Evolutionary conservation across 805 yeast species (phyloP), one percentile per base, ranked within the genome.

Genomic region (Metschnikowia similis): DNA sequence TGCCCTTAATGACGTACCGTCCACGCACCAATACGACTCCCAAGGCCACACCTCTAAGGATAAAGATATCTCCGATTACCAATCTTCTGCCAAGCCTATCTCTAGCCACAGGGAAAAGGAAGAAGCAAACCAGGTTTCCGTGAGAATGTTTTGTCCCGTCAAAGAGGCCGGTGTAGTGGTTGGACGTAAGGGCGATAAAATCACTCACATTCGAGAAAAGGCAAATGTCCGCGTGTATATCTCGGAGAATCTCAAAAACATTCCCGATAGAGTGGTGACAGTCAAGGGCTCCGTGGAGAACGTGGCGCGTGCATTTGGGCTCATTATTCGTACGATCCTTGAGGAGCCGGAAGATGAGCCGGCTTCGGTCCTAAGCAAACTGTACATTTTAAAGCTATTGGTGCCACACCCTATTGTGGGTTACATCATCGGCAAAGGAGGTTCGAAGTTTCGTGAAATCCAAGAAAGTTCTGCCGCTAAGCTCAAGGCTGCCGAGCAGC

Each of bases 341-440:
- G 84, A 81, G 48, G 92, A 85, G 58, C 83, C 85, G 3, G 81
- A 82, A 55, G 83, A 81, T 53, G 77, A 74, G 51, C 81, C 87
- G 2, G 84, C 89, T 0, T 70, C 79, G 2, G 68, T 76, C 31
- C 72, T 76, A 45, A 80, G 87, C 27, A 69, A 71, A 54, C 81
- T 76, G 47, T 78, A 82, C 48, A 77, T 78, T 35, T 64, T 89
- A 56, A 77, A 82, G 56, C 58, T 89, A 13, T 69, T 89, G 47
- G 75, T 89, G 29, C 94, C 96, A 4, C 90, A 87, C 65, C 83
- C 85, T 8, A 68, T 86, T 62, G 86, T 87, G 74, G 96, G 96
- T 0, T 85, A 78, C 58, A 78, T 89, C 40, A 88, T 88, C 53
- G 96, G 96, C 9, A 84, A 84, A 58, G 82, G 76, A 45, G 95